Evolutionary conservation across 257 asterid species (phyloP).

Genomic region (Linderniella brevidens): DNA sequence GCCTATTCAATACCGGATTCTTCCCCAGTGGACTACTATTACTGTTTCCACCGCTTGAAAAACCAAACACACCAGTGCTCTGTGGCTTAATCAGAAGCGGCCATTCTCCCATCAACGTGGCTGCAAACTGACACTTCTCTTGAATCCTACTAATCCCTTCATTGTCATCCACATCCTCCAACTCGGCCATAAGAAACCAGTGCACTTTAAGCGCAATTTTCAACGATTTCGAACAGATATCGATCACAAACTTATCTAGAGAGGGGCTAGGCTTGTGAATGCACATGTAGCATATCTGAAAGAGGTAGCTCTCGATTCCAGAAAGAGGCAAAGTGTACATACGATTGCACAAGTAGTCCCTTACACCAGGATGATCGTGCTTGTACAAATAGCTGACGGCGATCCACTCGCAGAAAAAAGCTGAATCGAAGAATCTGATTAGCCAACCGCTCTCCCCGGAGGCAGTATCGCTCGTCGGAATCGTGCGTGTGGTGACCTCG

Average conservation of each 20-base stretch:
- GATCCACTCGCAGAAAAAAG: slow-evolving; percentile 71
- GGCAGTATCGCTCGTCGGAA: slow-evolving; percentile 40
- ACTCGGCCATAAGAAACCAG: slow-evolving; percentile 69
- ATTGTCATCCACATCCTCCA: slow-evolving; percentile 62
- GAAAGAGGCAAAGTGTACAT: slow-evolving; percentile 59
- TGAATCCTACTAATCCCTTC: slow-evolving; percentile 64
- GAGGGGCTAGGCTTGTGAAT: slow-evolving; percentile 70
- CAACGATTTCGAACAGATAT: slow-evolving; percentile 43
- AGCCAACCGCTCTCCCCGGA: slow-evolving; percentile 67
- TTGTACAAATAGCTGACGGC: slow-evolving; percentile 73
- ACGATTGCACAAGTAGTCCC: slow-evolving; percentile 62
- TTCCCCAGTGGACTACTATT: slow-evolving; percentile 27
- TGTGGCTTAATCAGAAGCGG: slow-evolving; percentile 36
- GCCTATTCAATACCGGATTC: slow-evolving; percentile 46
- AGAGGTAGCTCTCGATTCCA: slow-evolving; percentile 59
- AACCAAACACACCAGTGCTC: slow-evolving; percentile 6
- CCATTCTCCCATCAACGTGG: slow-evolving; percentile 76
- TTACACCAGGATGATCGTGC: slow-evolving; percentile 63
- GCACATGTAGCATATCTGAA: slow-evolving; percentile 59
- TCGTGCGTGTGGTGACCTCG: slow-evolving; percentile 46
- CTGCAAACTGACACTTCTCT: slow-evolving; percentile 70
- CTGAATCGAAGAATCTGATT: slow-evolving; percentile 52
- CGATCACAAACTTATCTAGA: slow-evolving; percentile 57
- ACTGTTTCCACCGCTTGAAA: slow-evolving; percentile 9
- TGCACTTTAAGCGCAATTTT: slow-evolving; percentile 56